A percentile compares a stretch with the other conserved stretches of the same genome.
phyloP scores from a whole-genome alignment of 23 red algal species.

The Gracilariopsis chorda region DNA sequence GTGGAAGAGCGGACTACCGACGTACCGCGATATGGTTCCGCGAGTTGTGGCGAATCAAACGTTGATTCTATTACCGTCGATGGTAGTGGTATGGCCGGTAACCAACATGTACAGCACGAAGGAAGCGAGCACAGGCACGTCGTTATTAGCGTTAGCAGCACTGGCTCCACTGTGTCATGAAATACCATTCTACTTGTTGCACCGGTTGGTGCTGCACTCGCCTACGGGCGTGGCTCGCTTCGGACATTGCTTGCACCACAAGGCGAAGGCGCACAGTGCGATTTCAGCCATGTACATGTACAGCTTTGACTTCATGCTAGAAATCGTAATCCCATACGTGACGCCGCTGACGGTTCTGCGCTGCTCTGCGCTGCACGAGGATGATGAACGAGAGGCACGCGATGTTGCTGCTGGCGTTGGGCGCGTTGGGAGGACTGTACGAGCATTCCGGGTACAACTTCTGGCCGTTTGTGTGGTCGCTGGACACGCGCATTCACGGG shows the following conservation, averaged over 20 bases:
- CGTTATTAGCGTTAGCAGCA: background rate
- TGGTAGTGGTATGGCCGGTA: conserved; percentile 28
- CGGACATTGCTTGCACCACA: conserved; percentile 85
- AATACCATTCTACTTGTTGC: conserved; percentile 84
- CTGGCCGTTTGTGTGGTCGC: conserved; percentile 53
- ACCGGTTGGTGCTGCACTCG: conserved; percentile 93
- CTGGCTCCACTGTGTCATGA: conserved; percentile 85
- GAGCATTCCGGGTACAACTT: conserved; percentile 98
- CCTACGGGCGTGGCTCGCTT: conserved; percentile 62
- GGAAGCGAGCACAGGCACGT: background rate
- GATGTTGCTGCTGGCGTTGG: conserved; percentile 39
- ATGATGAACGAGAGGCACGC: conserved; percentile 23
- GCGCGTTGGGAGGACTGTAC: conserved; percentile 84
- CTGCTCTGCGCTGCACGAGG: background rate
- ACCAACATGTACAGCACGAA: background rate
- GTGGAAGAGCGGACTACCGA: background rate
- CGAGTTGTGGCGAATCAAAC: conserved; percentile 81
- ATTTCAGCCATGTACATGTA: conserved; percentile 94
- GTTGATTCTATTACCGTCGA: conserved; percentile 79
- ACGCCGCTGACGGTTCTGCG: conserved; percentile 49
- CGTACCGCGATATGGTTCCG: conserved; percentile 62
- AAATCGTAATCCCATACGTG: conserved; percentile 91
- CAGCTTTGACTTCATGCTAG: conserved; percentile 69
- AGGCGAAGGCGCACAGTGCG: conserved; percentile 71
- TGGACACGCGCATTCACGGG: conserved; percentile 71